phyloP scores from a whole-genome alignment of 257 asterid species.

The Nicotiana noctiflora region DNA sequence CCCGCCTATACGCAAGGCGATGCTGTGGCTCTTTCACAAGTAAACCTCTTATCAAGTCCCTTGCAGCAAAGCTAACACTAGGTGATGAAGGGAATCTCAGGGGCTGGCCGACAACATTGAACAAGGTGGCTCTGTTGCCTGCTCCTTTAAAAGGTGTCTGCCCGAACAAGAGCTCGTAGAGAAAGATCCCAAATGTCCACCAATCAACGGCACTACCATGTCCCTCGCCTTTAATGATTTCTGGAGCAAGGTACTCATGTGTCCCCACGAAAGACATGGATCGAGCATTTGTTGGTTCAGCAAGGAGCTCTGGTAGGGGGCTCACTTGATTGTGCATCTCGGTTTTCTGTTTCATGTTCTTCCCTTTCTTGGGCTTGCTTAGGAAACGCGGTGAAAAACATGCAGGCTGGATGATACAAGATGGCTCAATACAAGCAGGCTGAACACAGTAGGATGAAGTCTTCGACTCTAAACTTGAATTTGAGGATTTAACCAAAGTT shows the following conservation, averaged over 20 bases:
- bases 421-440: conserved; percentile 50
- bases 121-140: conserved; percentile 56
- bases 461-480: conserved; percentile 28
- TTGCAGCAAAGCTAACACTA: conserved; percentile 54
- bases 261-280: conserved; percentile 70
- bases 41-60: conserved; percentile 58
- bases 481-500: conserved; percentile 44
- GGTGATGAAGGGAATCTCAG: conserved; percentile 52
- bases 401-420: conserved; percentile 49
- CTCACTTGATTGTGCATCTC: conserved; percentile 37
- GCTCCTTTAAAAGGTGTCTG: conserved; percentile 57
- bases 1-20: conserved; percentile 60
- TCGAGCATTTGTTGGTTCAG: conserved; percentile 61
- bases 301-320: conserved; percentile 57
- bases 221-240: conserved; percentile 61
- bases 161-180: conserved; percentile 55
- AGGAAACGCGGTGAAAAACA: conserved; percentile 55
- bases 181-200: conserved; percentile 65
- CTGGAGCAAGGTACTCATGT: conserved; percentile 63
- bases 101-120: conserved; percentile 64
- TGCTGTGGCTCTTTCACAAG: conserved; percentile 63
- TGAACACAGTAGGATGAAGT: conserved; percentile 41
- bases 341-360: conserved; percentile 35
- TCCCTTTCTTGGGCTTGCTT: conserved; percentile 39
- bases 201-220: conserved; percentile 72